Base-by-base conservation (phyloP, 352 stramenopile genomes). In the Pythium oligandrum region DNA sequence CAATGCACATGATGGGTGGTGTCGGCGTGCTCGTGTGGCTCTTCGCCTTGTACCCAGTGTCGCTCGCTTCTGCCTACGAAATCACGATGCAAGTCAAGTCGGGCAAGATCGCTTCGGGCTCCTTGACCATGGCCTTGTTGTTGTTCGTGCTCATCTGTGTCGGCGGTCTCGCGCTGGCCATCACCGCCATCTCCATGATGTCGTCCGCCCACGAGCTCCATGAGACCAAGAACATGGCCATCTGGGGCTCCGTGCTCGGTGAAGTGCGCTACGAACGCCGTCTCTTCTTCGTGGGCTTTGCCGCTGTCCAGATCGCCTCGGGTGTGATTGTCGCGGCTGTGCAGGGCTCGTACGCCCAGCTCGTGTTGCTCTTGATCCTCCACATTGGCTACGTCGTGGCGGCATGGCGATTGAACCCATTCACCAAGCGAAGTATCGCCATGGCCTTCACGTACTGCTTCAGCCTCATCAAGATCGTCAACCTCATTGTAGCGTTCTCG, bases 241-340 rank as follows among this genome's bases (percentile, higher is more conserved):
- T 54, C 4, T 75, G 62, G 58, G 66, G 66, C 6, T 45, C 44
- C 10, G 35, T 75, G 8, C 67, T 70, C 52, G 55, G 56, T 30
- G 62, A 71, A 48, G 66, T 59, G 40, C 38, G 10, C 2, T 67
- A 67, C 55, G 34, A 42, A 4, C 52, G 45, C 17, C 66, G 66
- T 4, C 45, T 64, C 4, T 75, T 75, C 34, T 52, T 68, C 34
- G 51, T 64, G 10, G 53, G 37, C 0, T 48, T 49, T 9, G 55
- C 59, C 33, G 31, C 63, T n/a, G 49, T 68, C 4, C 63, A 75
- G 44, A 63, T 68, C 51, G 31, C 57, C 3, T 67, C 40, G 1
- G 66, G 63, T 7, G 50, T 70, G 4, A 37, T 75, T n/a, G 46
- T 64, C 6, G 62, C 50, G 36, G 32, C 53, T 2, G 44, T 44